A percentile compares a stretch with the other conserved stretches of the same genome.
Conservation (phyloP, 768 basidiomycete genomes). For the Amanita pseudoporphyria region DNA sequence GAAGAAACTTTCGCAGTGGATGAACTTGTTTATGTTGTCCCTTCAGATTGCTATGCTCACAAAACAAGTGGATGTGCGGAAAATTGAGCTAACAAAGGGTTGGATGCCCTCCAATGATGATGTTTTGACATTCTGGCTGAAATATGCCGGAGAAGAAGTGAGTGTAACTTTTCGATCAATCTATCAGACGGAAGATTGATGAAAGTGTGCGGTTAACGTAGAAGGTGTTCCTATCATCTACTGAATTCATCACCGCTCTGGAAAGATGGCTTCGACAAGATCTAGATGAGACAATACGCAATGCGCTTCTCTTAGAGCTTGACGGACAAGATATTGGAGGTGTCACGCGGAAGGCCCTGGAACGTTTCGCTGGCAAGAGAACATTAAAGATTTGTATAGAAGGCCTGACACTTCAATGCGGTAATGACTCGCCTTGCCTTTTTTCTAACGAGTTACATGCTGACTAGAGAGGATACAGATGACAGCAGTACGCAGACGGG, state of each 20-base stretch:
- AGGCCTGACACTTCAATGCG: neutral
- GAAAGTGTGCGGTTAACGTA: neutral
- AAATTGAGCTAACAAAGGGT: slow-evolving; percentile 3
- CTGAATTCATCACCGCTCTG: slow-evolving; percentile 8
- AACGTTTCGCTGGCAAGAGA: slow-evolving; percentile 10
- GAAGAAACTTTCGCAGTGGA: slow-evolving; percentile 14
- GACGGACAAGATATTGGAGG: slow-evolving; percentile 17
- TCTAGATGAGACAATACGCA: slow-evolving; percentile 10
- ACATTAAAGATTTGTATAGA: slow-evolving; percentile 10
- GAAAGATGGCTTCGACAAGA: slow-evolving; percentile 8
- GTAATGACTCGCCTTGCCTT: neutral
- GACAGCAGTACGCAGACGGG: neutral
- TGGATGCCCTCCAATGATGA: slow-evolving; percentile 9
- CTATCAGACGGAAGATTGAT: too few relatives aligned
- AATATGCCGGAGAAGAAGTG: slow-evolving; percentile 17
- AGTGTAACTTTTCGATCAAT: too few relatives aligned
- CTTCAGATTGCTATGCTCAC: neutral
- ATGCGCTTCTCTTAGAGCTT: slow-evolving; percentile 9
- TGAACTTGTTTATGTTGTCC: slow-evolving; percentile 15
- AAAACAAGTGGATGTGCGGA: neutral
- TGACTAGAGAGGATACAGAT: neutral
- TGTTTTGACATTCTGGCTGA: slow-evolving; percentile 16
- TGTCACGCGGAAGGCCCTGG: slow-evolving; percentile 13
- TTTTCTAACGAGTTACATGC: neutral
- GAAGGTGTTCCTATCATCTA: neutral